Evolutionary conservation across 495 filamentous ascomycete genomes (phyloP), one percentile per base, ranked within the genome.

Genomic region (Parathielavia appendiculata): DNA sequence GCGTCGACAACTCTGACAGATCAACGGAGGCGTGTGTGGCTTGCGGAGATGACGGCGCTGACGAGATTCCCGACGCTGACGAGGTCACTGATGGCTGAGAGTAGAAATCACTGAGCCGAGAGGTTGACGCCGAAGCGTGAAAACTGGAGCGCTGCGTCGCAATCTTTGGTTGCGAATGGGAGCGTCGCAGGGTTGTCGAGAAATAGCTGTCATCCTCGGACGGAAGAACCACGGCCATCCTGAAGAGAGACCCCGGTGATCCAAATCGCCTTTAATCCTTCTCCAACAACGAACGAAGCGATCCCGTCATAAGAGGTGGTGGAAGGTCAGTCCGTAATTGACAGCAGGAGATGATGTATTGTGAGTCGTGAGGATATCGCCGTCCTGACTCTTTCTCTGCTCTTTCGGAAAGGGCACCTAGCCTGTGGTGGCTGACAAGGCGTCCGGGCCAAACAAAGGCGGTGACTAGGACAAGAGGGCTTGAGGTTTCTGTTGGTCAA

Each of bases 1-100:
- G 81, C 19, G 83, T 83, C 11, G 86, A 84, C 4, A 76, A 73
- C 48, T 67, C 75, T 1, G 75, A 76, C 45, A 65, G 63, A 26
- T 75, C 72, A 30, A 63, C 54, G 14, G 75, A 76, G 54, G 58
- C 63, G 40, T 69, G 70, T 17, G 66, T 56, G 3, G 66, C 70
- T n/a, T 64, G 66, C 39, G 77, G 74, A 34, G 76, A 77, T 4
- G 76, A 72, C 14, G 74, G 70, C 2, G 80, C 76, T 3, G 76
- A 78, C 6, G 81, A 81, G 9, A 73, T 69, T 34, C 74, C 75
- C 11, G 83, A 80, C 41, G 61, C 69, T 36, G 67, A 63, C 12
- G 68, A 71, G 36, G 65, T 58, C 50, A 65, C 65, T 41, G 64
- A 59, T 32, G 67, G 56, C n/a, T 73, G 65, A 35, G 66, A 51